phyloP scores from a whole-genome alignment of 805 yeast species.

The Dipodascopsis uninucleata region DNA sequence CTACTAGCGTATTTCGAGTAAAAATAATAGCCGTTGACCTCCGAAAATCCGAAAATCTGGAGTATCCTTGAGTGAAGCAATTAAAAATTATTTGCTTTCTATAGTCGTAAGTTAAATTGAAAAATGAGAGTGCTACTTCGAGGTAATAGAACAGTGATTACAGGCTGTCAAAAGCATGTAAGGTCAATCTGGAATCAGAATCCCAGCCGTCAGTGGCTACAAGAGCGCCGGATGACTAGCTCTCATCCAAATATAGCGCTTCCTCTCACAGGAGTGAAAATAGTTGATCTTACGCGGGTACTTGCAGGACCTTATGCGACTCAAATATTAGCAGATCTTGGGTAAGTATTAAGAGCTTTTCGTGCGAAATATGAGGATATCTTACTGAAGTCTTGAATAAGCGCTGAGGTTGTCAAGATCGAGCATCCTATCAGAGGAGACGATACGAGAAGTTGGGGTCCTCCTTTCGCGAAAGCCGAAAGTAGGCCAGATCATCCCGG shows the following conservation, averaged over 20 bases:
- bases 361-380: neutral
- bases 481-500: constrained; percentile 27
- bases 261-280: constrained; percentile 38
- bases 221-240: too few relatives aligned
- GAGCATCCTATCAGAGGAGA: constrained; percentile 44
- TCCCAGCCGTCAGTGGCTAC: neutral
- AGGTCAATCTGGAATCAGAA: neutral
- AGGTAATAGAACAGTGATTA: neutral
- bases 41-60: too few relatives aligned
- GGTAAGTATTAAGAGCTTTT: constrained; percentile 19
- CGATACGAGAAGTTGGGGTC: constrained; percentile 46
- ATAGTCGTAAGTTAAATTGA: neutral
- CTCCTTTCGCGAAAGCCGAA: constrained; percentile 38
- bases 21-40: too few relatives aligned
- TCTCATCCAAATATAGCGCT: neutral
- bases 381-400: neutral
- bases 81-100: too few relatives aligned
- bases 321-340: constrained; percentile 42
- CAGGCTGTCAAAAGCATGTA: neutral
- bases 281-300: constrained; percentile 42
- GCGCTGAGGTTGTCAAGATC: constrained; percentile 43
- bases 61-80: too few relatives aligned
- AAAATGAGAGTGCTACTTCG: neutral
- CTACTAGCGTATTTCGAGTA: too few relatives aligned
- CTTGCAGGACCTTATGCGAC: constrained; percentile 45